phyloP scores from a whole-genome alignment of 768 basidiomycete genomes.

The Ramaria sp. region DNA sequence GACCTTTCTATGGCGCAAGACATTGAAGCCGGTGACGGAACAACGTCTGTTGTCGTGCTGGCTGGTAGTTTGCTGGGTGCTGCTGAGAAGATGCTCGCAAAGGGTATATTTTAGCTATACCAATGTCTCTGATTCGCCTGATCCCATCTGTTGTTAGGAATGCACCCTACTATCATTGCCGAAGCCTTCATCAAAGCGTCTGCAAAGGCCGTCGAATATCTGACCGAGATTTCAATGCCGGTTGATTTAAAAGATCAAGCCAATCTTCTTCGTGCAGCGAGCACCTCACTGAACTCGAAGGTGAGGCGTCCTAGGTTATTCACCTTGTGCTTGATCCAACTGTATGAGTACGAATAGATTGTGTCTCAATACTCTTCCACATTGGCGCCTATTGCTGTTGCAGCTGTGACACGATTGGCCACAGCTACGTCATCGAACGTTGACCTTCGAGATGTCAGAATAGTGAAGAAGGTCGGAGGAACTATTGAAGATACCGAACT shows the following conservation, averaged over 20 bases:
- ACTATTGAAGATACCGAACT: slow-evolving; percentile 99
- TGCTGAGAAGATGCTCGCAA: slow-evolving; percentile 92
- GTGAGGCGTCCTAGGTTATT: slow-evolving; percentile 26
- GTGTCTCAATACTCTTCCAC: slow-evolving; percentile 99
- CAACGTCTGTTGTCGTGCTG: slow-evolving; percentile 93
- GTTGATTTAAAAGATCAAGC: slow-evolving; percentile 84
- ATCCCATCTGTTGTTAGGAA: slow-evolving; percentile 26
- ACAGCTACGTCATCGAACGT: slow-evolving; percentile 88
- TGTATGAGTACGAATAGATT: slow-evolving; percentile 42
- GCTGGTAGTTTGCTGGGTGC: slow-evolving; percentile 89
- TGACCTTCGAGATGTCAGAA: slow-evolving; percentile 88
- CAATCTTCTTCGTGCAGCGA: slow-evolving; percentile 82
- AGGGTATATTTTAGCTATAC: slow-evolving; percentile 35
- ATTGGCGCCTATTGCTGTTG: slow-evolving; percentile 97
- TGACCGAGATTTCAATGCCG: slow-evolving; percentile 86
- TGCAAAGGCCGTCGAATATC: slow-evolving; percentile 83
- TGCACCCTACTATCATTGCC: slow-evolving; percentile 95
- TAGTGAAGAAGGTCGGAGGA: slow-evolving; percentile 97
- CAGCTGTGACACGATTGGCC: slow-evolving; percentile 85
- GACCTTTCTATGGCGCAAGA: slow-evolving; percentile 98
- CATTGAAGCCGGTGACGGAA: slow-evolving; percentile 96
- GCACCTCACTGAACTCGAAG: slow-evolving; percentile 94
- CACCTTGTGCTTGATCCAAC: neutral
- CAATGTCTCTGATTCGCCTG: neutral
- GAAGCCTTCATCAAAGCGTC: slow-evolving; percentile 93